These are phyloP conservation scores for Fibroporia radiculosa DNA, from an alignment of 768 basidiomycete species.

Conservation along the genomic window DNA sequence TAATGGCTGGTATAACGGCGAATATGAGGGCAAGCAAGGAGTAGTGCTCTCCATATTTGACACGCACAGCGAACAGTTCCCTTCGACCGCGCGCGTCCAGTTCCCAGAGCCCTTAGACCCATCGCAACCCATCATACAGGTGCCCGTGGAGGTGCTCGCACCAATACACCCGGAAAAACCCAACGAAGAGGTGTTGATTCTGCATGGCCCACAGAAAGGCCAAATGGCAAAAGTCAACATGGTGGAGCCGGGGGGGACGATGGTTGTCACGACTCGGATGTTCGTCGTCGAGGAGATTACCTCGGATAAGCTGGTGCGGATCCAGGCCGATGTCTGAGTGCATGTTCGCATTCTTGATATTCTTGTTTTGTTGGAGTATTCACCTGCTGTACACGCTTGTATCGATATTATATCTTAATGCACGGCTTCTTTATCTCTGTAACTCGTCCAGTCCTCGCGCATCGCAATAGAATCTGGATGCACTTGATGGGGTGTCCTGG, in stretches of 20 bases:
- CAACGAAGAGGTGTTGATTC: conserved; percentile 14
- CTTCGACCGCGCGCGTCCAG: conserved; percentile 18
- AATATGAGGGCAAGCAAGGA: conserved; percentile 20
- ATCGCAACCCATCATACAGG: conserved; percentile 11
- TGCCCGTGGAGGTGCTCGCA: conserved; percentile 18
- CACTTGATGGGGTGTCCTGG: too few species aligned
- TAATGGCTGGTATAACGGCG: conserved; percentile 18
- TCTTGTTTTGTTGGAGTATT: too few species aligned
- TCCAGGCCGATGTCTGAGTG: neutral
- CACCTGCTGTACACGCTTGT: too few species aligned
- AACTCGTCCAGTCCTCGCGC: too few species aligned
- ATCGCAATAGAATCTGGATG: too few species aligned
- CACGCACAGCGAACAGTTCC: conserved; percentile 15
- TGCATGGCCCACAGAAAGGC: conserved; percentile 15
- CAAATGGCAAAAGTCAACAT: conserved; percentile 12
- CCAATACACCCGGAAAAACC: conserved; percentile 17
- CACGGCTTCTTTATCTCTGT: too few species aligned
- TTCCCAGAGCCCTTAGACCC: conserved; percentile 15
- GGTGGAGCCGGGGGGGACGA: conserved; percentile 8
- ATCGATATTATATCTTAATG: too few species aligned
- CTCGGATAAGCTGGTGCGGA: conserved; percentile 11
- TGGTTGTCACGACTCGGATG: conserved; percentile 10
- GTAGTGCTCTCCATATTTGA: conserved; percentile 19
- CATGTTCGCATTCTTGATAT: too few species aligned
- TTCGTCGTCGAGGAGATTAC: conserved; percentile 15